phyloP scores from a whole-genome alignment of 2,329 filamentous ascomycete genomes.

The Cadophora luteo-olivacea region DNA sequence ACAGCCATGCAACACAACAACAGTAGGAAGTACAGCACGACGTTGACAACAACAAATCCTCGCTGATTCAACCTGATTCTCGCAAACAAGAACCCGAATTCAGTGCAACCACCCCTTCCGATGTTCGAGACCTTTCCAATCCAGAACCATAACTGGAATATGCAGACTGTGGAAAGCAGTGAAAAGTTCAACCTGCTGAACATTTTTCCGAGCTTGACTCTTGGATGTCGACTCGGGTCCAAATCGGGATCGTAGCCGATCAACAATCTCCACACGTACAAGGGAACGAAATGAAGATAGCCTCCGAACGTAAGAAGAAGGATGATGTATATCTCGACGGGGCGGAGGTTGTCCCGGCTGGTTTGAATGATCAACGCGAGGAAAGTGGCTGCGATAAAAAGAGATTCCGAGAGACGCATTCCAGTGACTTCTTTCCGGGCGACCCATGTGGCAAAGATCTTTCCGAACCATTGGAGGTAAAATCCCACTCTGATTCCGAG shows the following conservation, averaged over 20 bases:
- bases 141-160: conserved; percentile 35
- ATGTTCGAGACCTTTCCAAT: not conserved
- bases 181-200: conserved; percentile 27
- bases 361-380: conserved; percentile 28
- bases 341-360: conserved; percentile 7
- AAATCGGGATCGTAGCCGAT: conserved; percentile 20
- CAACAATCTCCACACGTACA: conserved; percentile 29
- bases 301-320: conserved; percentile 28
- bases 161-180: conserved; percentile 23
- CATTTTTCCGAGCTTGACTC: conserved; percentile 22
- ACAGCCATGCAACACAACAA: conserved; percentile 22
- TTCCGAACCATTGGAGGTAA: conserved; percentile 33
- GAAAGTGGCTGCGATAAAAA: conserved; percentile 30
- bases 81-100: conserved; percentile 30
- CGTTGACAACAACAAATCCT: conserved; percentile 24
- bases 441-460: conserved; percentile 29
- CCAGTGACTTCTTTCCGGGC: conserved; percentile 22
- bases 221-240: conserved; percentile 29
- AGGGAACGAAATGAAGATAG: conserved; percentile 26
- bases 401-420: conserved; percentile 23
- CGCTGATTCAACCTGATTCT: conserved; percentile 24
- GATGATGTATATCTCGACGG: conserved; percentile 31
- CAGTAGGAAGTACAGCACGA: conserved; percentile 25
- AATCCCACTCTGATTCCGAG: conserved; percentile 35
- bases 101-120: conserved; percentile 15